phyloP scores from a whole-genome alignment of 2,329 filamentous ascomycete species.

The Pseudogymnoascus sp. region DNA sequence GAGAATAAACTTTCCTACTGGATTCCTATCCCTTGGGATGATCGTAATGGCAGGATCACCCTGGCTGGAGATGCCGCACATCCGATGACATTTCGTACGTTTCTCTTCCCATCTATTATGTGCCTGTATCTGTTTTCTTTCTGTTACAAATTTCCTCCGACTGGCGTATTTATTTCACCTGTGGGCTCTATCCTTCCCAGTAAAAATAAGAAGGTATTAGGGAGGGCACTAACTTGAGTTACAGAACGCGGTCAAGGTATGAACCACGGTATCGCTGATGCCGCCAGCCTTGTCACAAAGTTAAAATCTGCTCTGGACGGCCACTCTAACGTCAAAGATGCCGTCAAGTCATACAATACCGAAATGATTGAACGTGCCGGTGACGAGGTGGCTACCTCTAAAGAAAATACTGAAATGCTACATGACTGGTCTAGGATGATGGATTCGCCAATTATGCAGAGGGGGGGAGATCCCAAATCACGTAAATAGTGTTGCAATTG shows the following conservation, averaged over 20 bases:
- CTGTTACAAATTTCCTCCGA: neutral
- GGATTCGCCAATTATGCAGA: conserved; percentile 27
- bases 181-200: neutral
- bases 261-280: conserved; percentile 40
- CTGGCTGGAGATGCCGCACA: conserved; percentile 49
- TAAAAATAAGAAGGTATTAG: too few species aligned
- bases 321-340: conserved; percentile 18
- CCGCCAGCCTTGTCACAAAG: conserved; percentile 10
- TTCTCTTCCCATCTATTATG: neutral
- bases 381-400: conserved; percentile 37
- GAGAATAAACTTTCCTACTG: conserved; percentile 24
- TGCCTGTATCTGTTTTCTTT: neutral
- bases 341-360: conserved; percentile 35
- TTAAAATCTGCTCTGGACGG: conserved; percentile 19
- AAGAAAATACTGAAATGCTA: conserved; percentile 39
- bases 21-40: conserved; percentile 36
- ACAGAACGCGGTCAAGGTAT: conserved; percentile 38
- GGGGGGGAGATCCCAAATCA: conserved; percentile 9
- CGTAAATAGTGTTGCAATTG: neutral
- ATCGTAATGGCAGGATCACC: conserved; percentile 37
- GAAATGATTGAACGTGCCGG: conserved; percentile 40
- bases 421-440: conserved; percentile 34
- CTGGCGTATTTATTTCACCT: neutral
- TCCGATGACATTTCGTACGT: conserved; percentile 41
- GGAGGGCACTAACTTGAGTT: neutral